Conservation (phyloP, 106 monocot genomes). For the Dioscorea dumetorum region DNA sequence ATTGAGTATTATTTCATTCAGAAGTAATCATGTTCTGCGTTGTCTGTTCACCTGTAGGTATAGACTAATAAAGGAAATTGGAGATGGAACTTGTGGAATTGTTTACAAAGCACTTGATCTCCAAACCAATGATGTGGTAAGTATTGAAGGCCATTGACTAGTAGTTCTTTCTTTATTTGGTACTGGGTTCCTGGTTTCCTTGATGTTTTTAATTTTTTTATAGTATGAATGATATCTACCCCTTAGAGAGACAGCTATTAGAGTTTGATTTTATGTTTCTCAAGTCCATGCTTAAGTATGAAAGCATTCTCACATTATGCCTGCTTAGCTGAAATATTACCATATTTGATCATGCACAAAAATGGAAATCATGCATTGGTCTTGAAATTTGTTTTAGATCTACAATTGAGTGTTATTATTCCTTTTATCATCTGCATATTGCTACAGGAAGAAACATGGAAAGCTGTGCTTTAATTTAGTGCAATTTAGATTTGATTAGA, state of each 20-base stretch:
- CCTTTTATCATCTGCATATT: too few relatives aligned
- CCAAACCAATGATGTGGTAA: slow-evolving; percentile 66
- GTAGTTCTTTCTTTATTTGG: neutral
- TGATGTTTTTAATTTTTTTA: neutral
- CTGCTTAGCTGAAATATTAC: too few relatives aligned
- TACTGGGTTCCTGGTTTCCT: neutral
- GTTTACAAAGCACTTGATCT: slow-evolving; percentile 69
- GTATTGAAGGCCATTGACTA: neutral
- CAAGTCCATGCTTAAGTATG: neutral
- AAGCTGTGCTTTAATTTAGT: too few relatives aligned
- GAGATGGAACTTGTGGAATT: slow-evolving; percentile 87
- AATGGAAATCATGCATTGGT: too few relatives aligned
- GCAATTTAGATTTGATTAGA: too few relatives aligned
- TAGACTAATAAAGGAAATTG: slow-evolving; percentile 59
- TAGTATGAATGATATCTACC: neutral
- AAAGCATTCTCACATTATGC: too few relatives aligned
- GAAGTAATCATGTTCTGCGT: slow-evolving; percentile 4
- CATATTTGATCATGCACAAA: too few relatives aligned
- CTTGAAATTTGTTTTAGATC: too few relatives aligned
- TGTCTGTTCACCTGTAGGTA: slow-evolving; percentile 43
- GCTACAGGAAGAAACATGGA: too few relatives aligned
- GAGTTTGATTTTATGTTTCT: neutral
- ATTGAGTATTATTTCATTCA: neutral
- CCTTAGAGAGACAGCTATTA: neutral
- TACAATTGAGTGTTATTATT: too few relatives aligned